Conservation (phyloP, 2,329 filamentous ascomycete genomes). For the Claviceps capensis region DNA sequence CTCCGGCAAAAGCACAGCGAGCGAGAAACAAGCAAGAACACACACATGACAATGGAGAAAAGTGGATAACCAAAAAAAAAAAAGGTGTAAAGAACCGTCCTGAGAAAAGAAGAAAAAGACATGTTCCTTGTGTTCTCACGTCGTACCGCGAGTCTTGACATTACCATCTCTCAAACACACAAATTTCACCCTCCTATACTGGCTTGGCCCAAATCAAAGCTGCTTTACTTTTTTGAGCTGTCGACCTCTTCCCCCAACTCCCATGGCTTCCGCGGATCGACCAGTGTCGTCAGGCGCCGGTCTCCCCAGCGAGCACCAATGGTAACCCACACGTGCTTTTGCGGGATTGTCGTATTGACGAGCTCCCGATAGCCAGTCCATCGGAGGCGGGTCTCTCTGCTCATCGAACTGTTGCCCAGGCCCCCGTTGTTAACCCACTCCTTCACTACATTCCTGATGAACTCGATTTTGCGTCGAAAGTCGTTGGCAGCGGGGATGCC, state of each 20-base stretch:
- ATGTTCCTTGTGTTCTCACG: neutral
- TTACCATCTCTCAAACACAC: neutral
- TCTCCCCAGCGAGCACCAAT: slow-evolving; percentile 52
- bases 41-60: neutral
- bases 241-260: slow-evolving; percentile 38
- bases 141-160: neutral
- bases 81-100: neutral
- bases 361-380: slow-evolving; percentile 48
- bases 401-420: slow-evolving; percentile 52
- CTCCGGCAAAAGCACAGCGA: neutral
- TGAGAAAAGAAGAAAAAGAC: neutral
- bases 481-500: slow-evolving; percentile 58
- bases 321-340: slow-evolving; percentile 56
- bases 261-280: slow-evolving; percentile 39
- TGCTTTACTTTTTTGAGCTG: slow-evolving; percentile 15
- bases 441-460: slow-evolving; percentile 52
- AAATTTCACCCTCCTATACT: neutral
- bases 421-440: slow-evolving; percentile 62
- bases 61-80: slow-evolving; percentile 1
- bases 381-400: slow-evolving; percentile 36
- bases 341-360: slow-evolving; percentile 32
- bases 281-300: slow-evolving; percentile 37
- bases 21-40: neutral
- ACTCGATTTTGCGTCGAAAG: slow-evolving; percentile 60
- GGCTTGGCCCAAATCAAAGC: neutral